Conservation (phyloP, 2,329 filamentous ascomycete genomes). For the Trichophyton rubrum region DNA sequence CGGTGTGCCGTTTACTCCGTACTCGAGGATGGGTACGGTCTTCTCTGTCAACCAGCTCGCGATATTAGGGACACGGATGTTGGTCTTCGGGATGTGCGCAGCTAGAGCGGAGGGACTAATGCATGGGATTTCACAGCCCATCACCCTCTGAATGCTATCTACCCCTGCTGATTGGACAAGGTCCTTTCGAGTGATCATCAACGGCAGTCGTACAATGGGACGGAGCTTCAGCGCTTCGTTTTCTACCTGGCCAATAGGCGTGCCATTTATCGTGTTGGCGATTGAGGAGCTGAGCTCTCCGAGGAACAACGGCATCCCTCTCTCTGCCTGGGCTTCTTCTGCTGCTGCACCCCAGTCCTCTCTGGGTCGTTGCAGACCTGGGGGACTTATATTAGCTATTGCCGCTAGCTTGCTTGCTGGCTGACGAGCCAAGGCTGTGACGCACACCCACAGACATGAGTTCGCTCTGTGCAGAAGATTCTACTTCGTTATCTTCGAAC, state of each 20-base stretch:
- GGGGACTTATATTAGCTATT: neutral
- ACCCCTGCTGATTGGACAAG: neutral
- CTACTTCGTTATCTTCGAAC: neutral
- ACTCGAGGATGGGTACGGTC: neutral
- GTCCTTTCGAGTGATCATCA: neutral
- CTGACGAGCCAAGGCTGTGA: neutral
- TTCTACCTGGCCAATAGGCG: neutral
- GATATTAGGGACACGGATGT: neutral
- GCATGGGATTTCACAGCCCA: constrained; percentile 2
- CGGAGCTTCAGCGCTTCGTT: neutral
- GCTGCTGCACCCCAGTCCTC: neutral
- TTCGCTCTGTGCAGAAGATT: neutral
- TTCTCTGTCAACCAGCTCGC: neutral
- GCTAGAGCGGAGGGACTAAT: constrained; percentile 1
- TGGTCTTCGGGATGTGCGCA: neutral
- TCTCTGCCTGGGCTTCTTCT: neutral
- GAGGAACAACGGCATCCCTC: neutral
- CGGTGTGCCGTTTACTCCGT: neutral
- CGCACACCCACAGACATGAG: neutral
- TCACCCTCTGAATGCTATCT: neutral
- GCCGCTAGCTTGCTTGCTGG: neutral
- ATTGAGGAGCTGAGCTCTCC: neutral
- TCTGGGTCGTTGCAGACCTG: neutral
- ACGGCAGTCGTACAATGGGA: neutral
- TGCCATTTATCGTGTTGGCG: neutral